These are phyloP conservation scores for Kwoniella sp. DNA, from an alignment of 768 basidiomycete species.

Conservation along the genomic window DNA sequence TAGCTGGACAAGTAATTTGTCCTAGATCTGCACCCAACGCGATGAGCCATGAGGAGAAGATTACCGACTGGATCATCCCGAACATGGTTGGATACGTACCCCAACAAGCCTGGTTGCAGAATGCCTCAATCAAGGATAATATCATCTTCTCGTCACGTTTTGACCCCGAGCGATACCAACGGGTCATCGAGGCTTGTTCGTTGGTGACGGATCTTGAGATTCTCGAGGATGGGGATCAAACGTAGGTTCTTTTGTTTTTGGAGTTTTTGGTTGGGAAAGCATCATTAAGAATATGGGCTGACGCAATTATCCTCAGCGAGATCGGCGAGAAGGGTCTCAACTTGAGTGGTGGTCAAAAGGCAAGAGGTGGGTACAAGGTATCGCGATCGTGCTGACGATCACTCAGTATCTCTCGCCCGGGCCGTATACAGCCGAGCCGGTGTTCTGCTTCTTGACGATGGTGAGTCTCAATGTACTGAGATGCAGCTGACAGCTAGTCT, in stretches of 20 bases:
- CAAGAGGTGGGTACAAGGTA: constrained; percentile 53
- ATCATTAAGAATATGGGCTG: constrained; percentile 35
- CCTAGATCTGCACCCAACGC: constrained; percentile 82
- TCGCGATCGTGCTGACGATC: neutral
- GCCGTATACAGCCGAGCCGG: constrained; percentile 89
- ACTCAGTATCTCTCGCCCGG: constrained; percentile 57
- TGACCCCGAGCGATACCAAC: constrained; percentile 71
- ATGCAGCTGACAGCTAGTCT: constrained; percentile 33
- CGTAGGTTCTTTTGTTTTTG: too few species aligned
- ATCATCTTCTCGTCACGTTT: constrained; percentile 79
- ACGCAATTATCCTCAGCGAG: constrained; percentile 55
- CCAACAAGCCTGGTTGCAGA: constrained; percentile 66
- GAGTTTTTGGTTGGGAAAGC: constrained; percentile 61
- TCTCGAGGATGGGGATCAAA: constrained; percentile 70
- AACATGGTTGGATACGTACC: constrained; percentile 87
- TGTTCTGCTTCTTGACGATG: constrained; percentile 80
- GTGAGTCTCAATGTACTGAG: constrained; percentile 58
- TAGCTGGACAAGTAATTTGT: constrained; percentile 77
- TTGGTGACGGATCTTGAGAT: constrained; percentile 70
- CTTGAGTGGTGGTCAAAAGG: constrained; percentile 62
- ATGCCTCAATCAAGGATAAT: constrained; percentile 81
- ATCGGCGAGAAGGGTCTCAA: constrained; percentile 55
- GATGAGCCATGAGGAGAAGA: constrained; percentile 61
- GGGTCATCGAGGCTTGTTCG: constrained; percentile 78
- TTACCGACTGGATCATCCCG: constrained; percentile 70